These are phyloP conservation scores for Fusarium sororula DNA, from an alignment of 2,329 filamentous ascomycete species.

Conservation along the genomic window DNA sequence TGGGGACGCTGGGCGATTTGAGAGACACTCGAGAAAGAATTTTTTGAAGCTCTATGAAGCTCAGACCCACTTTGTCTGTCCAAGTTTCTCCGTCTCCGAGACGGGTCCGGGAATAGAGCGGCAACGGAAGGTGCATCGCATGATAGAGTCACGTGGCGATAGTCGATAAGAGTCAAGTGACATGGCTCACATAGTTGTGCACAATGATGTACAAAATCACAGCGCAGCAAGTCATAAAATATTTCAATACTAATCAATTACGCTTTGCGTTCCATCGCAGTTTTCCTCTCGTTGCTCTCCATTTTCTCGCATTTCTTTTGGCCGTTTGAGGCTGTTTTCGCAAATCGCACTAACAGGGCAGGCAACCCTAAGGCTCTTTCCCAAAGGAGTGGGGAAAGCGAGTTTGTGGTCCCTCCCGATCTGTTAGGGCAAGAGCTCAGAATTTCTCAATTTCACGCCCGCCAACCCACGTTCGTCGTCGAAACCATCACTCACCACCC, in stretches of 20 bases:
- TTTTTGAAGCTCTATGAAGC: constrained; percentile 51
- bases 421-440: constrained; percentile 57
- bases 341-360: constrained; percentile 46
- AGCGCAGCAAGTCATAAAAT: not conserved
- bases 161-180: constrained; percentile 37
- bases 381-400: constrained; percentile 54
- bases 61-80: constrained; percentile 35
- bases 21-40: constrained; percentile 46
- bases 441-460: constrained; percentile 58
- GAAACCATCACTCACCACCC: constrained; percentile 63
- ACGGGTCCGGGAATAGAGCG: constrained; percentile 22
- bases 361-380: constrained; percentile 51
- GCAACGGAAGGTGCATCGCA: not conserved
- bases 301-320: constrained; percentile 19
- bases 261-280: rapidly evolving
- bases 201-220: not conserved
- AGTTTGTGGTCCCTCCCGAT: constrained; percentile 50
- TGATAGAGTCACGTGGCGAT: constrained; percentile 33
- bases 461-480: constrained; percentile 58
- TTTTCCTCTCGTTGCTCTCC: not conserved
- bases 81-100: constrained; percentile 41
- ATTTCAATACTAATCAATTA: not conserved
- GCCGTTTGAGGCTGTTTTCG: constrained; percentile 6
- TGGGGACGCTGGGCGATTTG: constrained; percentile 39
- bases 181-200: not conserved